Evolutionary conservation across 306 rosid genomes (phyloP).

Genomic region (Macrotyloma uniflorum): DNA sequence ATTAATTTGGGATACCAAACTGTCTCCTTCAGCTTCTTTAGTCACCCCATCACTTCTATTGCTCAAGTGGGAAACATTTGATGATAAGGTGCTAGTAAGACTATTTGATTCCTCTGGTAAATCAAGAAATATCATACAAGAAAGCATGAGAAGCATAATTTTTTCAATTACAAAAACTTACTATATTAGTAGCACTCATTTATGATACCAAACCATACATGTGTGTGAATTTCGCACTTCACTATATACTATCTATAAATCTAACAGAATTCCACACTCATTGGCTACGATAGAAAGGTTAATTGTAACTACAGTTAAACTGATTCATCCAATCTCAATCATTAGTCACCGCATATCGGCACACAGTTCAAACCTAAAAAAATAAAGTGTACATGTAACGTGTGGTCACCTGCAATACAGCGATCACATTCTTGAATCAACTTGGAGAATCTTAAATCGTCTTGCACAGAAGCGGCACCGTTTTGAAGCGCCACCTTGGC

Average conservation of each 20-base stretch:
- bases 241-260: not conserved
- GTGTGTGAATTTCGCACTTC: not conserved
- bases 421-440: slow-evolving; percentile 73
- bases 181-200: not conserved
- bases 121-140: slow-evolving; percentile 18
- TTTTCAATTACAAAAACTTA: not conserved
- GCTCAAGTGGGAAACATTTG: slow-evolving; percentile 25
- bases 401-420: slow-evolving; percentile 58
- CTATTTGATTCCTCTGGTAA: slow-evolving; percentile 47
- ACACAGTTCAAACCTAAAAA: not conserved
- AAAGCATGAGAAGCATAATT: not conserved
- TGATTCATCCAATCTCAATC: not conserved
- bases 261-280: not conserved
- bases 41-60: slow-evolving; percentile 23
- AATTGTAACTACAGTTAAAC: not conserved
- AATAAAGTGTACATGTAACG: not conserved
- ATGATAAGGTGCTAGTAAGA: slow-evolving; percentile 12
- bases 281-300: not conserved
- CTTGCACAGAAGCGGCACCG: slow-evolving; percentile 67
- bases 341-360: not conserved
- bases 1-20: slow-evolving; percentile 18
- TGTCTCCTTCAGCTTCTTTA: slow-evolving; percentile 40
- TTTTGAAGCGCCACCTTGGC: slow-evolving; percentile 81
- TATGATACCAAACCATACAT: not conserved
- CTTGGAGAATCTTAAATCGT: slow-evolving; percentile 62